Percentiles rank a stretch among this genome's conserved stretches.
These are phyloP conservation scores for Erodium trifolium DNA, from an alignment of 441 rosid species.

Conservation along the genomic window DNA sequence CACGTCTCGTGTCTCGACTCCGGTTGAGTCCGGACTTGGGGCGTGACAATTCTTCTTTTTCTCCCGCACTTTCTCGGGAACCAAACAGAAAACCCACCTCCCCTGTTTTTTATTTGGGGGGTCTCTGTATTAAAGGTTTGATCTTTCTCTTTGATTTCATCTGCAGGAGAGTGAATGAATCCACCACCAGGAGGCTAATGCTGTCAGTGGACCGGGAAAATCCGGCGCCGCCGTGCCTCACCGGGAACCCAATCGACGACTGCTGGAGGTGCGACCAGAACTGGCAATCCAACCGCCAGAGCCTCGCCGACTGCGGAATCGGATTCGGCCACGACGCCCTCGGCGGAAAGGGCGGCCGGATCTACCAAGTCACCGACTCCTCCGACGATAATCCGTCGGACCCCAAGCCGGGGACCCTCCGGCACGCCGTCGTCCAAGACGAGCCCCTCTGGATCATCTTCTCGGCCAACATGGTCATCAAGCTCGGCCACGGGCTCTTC, in stretches of 20 bases:
- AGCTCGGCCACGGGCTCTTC: conserved; percentile 27
- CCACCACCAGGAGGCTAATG: conserved; percentile 50
- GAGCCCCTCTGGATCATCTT: conserved; percentile 33
- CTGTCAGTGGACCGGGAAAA: conserved; percentile 12
- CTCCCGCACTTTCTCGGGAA: neutral
- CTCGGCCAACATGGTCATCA: conserved; percentile 23
- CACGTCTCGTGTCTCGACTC: too few relatives aligned
- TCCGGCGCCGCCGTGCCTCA: conserved; percentile 14
- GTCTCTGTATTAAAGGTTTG: neutral
- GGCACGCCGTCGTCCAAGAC: conserved; percentile 25
- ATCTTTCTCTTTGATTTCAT: neutral
- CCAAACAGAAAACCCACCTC: neutral
- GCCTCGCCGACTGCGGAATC: conserved; percentile 26
- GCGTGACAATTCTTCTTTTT: conserved; percentile 10
- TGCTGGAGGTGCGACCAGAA: conserved; percentile 42
- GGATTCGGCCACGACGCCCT: conserved; percentile 28
- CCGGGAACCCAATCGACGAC: conserved; percentile 43
- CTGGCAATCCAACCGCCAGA: conserved; percentile 30
- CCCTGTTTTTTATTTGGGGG: neutral
- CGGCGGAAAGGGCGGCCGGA: conserved; percentile 25
- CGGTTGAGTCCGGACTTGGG: too few relatives aligned
- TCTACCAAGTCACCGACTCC: conserved; percentile 24
- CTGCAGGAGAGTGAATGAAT: conserved; percentile 56
- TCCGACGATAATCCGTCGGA: conserved; percentile 22
- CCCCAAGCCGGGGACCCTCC: conserved; percentile 30